These are phyloP conservation scores for Mycena galericulata DNA, from an alignment of 768 basidiomycete species.

Conservation along the genomic window DNA sequence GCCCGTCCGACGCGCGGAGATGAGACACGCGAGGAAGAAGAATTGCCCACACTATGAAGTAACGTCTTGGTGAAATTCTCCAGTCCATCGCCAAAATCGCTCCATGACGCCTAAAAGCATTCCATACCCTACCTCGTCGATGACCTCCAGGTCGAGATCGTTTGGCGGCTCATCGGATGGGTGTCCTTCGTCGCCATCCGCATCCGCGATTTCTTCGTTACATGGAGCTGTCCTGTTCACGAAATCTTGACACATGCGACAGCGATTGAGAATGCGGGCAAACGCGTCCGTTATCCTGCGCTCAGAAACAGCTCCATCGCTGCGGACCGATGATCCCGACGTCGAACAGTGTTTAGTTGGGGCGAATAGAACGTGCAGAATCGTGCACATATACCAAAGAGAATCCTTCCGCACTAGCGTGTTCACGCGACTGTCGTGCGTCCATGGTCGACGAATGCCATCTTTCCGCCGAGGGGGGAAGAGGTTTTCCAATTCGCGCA, in stretches of 20 bases:
- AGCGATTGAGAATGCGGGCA: conserved; percentile 25
- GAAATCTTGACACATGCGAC: conserved; percentile 11
- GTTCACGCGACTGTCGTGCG: conserved; percentile 45
- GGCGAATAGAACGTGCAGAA: conserved; percentile 53
- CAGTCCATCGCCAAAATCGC: conserved; percentile 44
- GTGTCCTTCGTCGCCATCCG: conserved; percentile 17
- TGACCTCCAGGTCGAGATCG: conserved; percentile 32
- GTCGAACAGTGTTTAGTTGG: conserved; percentile 9
- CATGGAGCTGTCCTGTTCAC: conserved; percentile 20
- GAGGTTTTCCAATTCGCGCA: conserved; percentile 53
- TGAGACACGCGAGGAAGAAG: background rate
- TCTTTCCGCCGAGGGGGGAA: conserved; percentile 35
- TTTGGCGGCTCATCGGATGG: conserved; percentile 12
- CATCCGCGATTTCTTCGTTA: conserved; percentile 22
- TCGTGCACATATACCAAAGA: conserved; percentile 64
- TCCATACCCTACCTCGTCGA: conserved; percentile 53
- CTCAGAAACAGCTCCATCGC: conserved; percentile 15
- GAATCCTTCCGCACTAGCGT: conserved; percentile 61
- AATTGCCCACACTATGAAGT: too few species aligned
- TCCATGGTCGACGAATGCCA: conserved; percentile 10
- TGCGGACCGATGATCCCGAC: background rate
- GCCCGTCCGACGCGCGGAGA: too few species aligned
- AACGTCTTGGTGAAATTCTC: background rate
- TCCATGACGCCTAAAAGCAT: conserved; percentile 56
- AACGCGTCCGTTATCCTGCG: conserved; percentile 21